Base-by-base conservation (phyloP, 2,329 filamentous ascomycete species). In the Bipolaris cookei region DNA sequence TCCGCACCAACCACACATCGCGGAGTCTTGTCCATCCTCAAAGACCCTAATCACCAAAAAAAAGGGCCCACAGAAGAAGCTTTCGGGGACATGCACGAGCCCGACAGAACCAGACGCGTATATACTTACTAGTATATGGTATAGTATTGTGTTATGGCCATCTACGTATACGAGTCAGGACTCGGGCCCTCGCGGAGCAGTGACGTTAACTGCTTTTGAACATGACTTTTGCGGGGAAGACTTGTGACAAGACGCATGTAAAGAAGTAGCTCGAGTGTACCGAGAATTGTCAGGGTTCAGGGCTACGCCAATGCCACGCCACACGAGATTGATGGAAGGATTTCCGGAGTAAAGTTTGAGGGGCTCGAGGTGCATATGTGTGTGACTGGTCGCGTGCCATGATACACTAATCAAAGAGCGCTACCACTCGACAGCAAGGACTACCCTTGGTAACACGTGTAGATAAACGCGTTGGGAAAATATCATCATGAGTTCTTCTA, bases 401-500 rank as follows among this genome's bases (percentile, higher is more conserved):
- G 5, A 45, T 25, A 10, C 28, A 28, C 43, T 41, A 41, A 16
- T 6, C 6, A 14, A 23, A n/a, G 11, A 41, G 38, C 11, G 38
- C 38, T 41, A 23, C 20, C 10, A 23, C 16, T 18, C 18, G 5
- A 41, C 13, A 41, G 20, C 10, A 23, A 41, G 4, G 38, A 14
- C 28, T 32, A 20, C 4, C 16, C 25, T 32, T 3, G 28, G 10
- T 18, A 11, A 34, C 18, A n/a, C 10, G 21, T 3, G 34, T 45
- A 18, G 25, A 7, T 28, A 13, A n/a, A 38, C 2, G 30, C 20
- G 4, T 2, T 25, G 18, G 10, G 21, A 23, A 25, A 54, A 14
- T 43, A 53, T 57, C 49, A 51, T 57, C 49, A 48, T 53, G 38
- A 43, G 41, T 57, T 57, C 49, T 57, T 57, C 50, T 54, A 57